Evolutionary conservation across 805 yeast genomes (phyloP).

Genomic region (Clavispora asparagi): DNA sequence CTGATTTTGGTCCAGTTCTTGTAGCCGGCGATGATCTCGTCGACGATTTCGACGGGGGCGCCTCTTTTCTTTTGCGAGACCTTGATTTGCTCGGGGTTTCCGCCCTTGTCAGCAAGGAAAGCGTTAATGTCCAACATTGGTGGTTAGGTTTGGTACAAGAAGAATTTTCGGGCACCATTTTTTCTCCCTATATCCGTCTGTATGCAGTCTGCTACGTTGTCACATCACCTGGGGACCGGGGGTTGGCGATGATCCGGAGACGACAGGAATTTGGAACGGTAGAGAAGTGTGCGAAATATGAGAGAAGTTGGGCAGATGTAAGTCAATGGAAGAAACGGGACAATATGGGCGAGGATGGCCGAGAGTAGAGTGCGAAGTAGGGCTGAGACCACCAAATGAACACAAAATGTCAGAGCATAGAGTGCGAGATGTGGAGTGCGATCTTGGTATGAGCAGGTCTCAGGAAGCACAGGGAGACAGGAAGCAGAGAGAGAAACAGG

Average conservation of each 20-base stretch:
- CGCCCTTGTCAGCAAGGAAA: conserved; percentile 95
- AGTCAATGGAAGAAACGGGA: too few relatives aligned
- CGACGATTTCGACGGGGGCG: conserved; percentile 89
- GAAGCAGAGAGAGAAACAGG: too few relatives aligned
- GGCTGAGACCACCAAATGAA: too few relatives aligned
- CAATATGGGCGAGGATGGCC: too few relatives aligned
- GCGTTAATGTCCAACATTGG: conserved; percentile 86
- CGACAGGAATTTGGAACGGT: not conserved
- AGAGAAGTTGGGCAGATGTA: too few relatives aligned
- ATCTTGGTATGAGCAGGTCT: too few relatives aligned
- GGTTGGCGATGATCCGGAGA: not conserved
- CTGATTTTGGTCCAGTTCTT: conserved; percentile 80
- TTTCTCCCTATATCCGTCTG: not conserved
- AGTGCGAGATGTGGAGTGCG: too few relatives aligned
- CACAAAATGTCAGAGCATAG: too few relatives aligned
- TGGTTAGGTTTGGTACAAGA: not conserved
- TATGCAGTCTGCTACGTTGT: not conserved
- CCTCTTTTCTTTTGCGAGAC: conserved; percentile 92
- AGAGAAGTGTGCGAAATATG: too few relatives aligned
- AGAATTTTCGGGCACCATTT: not conserved
- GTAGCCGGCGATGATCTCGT: conserved; percentile 88
- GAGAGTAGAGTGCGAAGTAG: too few relatives aligned
- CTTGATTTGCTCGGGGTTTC: conserved; percentile 85
- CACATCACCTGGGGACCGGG: not conserved
- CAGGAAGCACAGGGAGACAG: too few relatives aligned